Evolutionary conservation across 352 stramenopile genomes (phyloP).

Genomic region (Globisporangium radiosum): DNA sequence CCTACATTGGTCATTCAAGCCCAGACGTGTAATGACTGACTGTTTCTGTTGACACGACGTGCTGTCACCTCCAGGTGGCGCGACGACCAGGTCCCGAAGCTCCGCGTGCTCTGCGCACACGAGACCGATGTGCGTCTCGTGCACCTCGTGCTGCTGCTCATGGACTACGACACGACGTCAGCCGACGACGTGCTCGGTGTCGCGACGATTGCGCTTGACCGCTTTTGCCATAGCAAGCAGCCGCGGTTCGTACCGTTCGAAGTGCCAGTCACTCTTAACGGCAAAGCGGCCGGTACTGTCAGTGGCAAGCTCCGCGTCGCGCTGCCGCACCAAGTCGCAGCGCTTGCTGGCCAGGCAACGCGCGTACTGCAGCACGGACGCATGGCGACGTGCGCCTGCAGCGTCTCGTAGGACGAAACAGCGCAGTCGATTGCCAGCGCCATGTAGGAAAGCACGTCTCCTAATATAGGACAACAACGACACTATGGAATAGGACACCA

Average conservation of each 20-base stretch:
- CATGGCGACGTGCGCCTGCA: constrained; percentile 50
- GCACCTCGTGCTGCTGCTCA: constrained; percentile 69
- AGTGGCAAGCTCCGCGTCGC: constrained; percentile 52
- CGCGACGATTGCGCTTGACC: constrained; percentile 47
- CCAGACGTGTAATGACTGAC: neutral
- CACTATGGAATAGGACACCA: no score
- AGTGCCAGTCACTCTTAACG: constrained; percentile 33
- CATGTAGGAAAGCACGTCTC: no score
- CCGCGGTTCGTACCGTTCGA: constrained; percentile 58
- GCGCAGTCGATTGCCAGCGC: constrained; percentile 1
- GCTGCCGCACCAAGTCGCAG: constrained; percentile 42
- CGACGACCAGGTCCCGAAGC: constrained; percentile 56
- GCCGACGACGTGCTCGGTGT: constrained; percentile 67
- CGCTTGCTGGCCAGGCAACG: constrained; percentile 16
- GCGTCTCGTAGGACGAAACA: constrained; percentile 27
- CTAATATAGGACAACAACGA: no score
- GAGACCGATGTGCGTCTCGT: constrained; percentile 49
- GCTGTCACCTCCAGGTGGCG: constrained; percentile 30
- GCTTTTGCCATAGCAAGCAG: constrained; percentile 31
- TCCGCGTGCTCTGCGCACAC: constrained; percentile 43
- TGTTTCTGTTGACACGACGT: neutral
- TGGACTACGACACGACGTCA: constrained; percentile 79
- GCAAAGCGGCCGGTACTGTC: constrained; percentile 44
- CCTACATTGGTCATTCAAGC: no score
- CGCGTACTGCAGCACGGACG: constrained; percentile 10